Percentiles rank a stretch among this genome's conserved stretches.
phyloP scores from a whole-genome alignment of 441 rosid genomes.

The Gossypium gossypioides region DNA sequence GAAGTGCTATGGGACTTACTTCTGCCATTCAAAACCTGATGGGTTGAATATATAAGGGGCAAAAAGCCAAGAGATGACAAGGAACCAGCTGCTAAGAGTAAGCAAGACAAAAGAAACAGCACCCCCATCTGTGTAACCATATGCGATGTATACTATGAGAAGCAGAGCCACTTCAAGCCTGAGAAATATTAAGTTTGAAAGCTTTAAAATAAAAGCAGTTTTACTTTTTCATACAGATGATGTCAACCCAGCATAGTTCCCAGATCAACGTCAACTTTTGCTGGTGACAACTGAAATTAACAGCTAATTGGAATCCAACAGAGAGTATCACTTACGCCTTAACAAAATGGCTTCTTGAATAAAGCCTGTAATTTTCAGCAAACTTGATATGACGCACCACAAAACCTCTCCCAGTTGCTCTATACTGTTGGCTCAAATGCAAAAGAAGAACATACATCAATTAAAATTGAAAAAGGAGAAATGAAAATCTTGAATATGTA shows the following conservation, averaged over 20 bases:
- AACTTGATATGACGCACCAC: constrained; percentile 96
- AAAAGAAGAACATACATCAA: constrained; percentile 12
- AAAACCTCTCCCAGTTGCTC: constrained; percentile 97
- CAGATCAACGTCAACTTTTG: not conserved
- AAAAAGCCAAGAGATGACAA: constrained; percentile 92
- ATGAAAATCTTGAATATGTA: not conserved
- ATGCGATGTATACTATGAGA: constrained; percentile 77
- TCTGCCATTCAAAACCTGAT: constrained; percentile 97
- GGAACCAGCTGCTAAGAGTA: constrained; percentile 93
- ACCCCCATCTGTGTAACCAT: constrained; percentile 70
- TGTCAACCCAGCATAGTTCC: not conserved
- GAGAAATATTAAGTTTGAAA: constrained; percentile 17
- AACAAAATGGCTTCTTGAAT: constrained; percentile 92
- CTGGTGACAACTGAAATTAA: not conserved
- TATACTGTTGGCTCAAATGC: constrained; percentile 49
- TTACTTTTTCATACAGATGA: not conserved
- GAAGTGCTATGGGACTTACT: constrained; percentile 38
- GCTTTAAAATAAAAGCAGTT: not conserved
- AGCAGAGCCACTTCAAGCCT: constrained; percentile 94
- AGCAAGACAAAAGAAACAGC: constrained; percentile 62
- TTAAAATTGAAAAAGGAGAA: not conserved
- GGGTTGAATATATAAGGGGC: constrained; percentile 97
- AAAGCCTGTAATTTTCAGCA: constrained; percentile 92
- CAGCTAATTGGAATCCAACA: not conserved
- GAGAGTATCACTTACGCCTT: constrained; percentile 64